Base-by-base conservation (phyloP, 345 rosid species). In the Physaria fendleri region DNA sequence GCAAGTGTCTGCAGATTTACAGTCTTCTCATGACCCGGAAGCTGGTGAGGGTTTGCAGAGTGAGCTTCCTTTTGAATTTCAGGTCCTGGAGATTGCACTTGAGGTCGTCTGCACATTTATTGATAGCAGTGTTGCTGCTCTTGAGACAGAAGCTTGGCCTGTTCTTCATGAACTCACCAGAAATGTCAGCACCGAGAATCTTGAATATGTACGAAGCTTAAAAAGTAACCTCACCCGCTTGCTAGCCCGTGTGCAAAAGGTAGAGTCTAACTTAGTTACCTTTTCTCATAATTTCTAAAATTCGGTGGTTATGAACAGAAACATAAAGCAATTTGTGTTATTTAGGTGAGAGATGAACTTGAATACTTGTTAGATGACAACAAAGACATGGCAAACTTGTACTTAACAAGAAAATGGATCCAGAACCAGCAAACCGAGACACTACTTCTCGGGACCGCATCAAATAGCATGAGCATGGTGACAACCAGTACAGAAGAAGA, bases 1-100 rank as follows among this genome's bases (percentile, higher is more conserved):
- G 56, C 81, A 69, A 27, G 76, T 66, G 66, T 62, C 86, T 38
- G 45, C 71, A 0, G 76, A 76, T 35, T 74, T 72, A 18, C 80
- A 64, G 8, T 76, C 83, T 82, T 28, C 74, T 34, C 88, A 83
- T 62, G 71, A 71, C 51, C 84, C 85, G 0, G 95, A 86, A 70
- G 86, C 84, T 20, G 82, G 37, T 32, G 97, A 88, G 65, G 86
- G 97, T 8, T 71, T 80, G 54, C 91, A 86, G 55, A 65, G 77
- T 59, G 95, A 88, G 72, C 98, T 88, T 48, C 97, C 95, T 10
- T 93, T 93, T 52, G 99, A 89, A 72, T 85, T 93, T 77, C 94
- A 86, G 73, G 95, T 93, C 64, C 84, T 93, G 34, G 99, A 93
- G 83, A 83, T 87, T 54, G 99, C 99, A 18, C 73, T 93, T 2